Conservation (phyloP, 306 rosid species). For the Quercus dentata region DNA sequence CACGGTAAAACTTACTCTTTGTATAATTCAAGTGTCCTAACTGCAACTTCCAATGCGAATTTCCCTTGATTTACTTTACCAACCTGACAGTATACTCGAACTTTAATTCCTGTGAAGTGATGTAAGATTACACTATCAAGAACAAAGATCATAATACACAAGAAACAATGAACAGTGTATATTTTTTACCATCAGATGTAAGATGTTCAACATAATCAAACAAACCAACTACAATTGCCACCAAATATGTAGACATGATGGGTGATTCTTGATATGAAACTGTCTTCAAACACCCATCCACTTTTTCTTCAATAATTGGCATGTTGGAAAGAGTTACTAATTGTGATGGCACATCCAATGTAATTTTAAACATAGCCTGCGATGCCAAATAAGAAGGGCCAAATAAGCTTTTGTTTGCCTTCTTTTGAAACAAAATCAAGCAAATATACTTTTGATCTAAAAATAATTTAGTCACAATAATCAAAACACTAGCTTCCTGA, state of each 20-base stretch:
- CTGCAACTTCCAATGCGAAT: constrained; percentile 85
- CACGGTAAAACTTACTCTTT: constrained; percentile 52
- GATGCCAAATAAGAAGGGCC: constrained; percentile 21
- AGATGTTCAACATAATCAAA: constrained; percentile 88
- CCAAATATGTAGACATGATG: constrained; percentile 89
- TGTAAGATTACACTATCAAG: constrained; percentile 14
- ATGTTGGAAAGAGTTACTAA: constrained; percentile 87
- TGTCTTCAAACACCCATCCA: constrained; percentile 52
- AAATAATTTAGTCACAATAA: neutral
- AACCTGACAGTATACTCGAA: constrained; percentile 87
- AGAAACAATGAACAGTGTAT: constrained; percentile 2
- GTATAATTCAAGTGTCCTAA: constrained; percentile 65
- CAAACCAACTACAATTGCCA: constrained; percentile 86
- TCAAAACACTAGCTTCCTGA: neutral
- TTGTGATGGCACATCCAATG: constrained; percentile 79
- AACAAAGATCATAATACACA: neutral
- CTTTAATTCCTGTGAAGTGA: constrained; percentile 68
- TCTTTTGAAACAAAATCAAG: neutral
- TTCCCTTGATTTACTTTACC: constrained; percentile 84
- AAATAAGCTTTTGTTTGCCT: neutral
- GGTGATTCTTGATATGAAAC: constrained; percentile 81
- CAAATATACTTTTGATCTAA: neutral
- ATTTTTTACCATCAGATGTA: constrained; percentile 64
- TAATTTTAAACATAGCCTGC: constrained; percentile 88
- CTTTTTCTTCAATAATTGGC: constrained; percentile 75